Evolutionary conservation across 257 asterid genomes (phyloP), one percentile per base, ranked within the genome.

Genomic region (Ilex asprella): DNA sequence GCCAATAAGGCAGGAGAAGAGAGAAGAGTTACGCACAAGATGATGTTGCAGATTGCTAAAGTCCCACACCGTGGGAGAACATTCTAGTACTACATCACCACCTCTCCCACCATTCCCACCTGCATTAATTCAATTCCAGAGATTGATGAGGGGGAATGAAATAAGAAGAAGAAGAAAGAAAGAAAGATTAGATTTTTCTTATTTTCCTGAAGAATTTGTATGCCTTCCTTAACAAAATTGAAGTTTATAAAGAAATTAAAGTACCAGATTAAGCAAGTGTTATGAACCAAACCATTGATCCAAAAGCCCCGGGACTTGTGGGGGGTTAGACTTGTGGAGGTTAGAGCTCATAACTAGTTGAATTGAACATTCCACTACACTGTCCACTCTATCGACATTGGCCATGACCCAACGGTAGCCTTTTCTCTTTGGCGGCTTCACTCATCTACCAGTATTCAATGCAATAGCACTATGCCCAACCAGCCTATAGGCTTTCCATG

Each of bases 91-190:
- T 35, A 92, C 96, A 16, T 92, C 91, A 62, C 99, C 99, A 43
- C 99, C 97, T 79, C 82, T 73, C 62, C 99, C 99, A 64, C 99
- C 99, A 80, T 82, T 82, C 51, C 95, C 97, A 69, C 99, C 97
- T 92, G 78, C 78, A 81, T 61, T 59, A 44, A 12, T 62, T 59
- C 62, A 43, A 58, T 41, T 56, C 31, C 59, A 15, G 61, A 59
- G 60, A 69, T 39, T 60, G 57, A 68, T 56, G 39, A 21, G 56
- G 67, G 29, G 71, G 27, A 70, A 61, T 30, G 27, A 21, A 21
- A 21, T 0, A 21, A 21, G 27, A 21, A 21, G 27, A 21, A 21
- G 27, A 21, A 21, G 27, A 21, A 21, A 39, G 56, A 31, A 16
- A 47, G 30, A 35, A 35, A 35, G 5, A 35, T 35, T 0, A 35